These are phyloP conservation scores for Pyronema domesticum DNA, from an alignment of 495 filamentous ascomycete species.

Conservation along the genomic window DNA sequence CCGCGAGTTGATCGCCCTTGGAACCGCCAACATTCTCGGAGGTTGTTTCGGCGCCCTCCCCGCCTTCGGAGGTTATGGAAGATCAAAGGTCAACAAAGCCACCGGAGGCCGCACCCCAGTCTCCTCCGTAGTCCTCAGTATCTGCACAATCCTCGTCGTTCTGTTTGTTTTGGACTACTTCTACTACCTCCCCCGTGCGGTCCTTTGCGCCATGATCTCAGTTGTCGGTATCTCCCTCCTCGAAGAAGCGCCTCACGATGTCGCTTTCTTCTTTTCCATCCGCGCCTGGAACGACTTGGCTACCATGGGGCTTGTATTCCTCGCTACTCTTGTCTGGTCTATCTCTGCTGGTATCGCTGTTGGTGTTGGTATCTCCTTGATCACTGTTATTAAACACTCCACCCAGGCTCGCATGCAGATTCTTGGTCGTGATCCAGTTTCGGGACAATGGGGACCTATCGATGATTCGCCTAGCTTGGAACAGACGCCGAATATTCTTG, in stretches of 20 bases:
- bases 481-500: slow-evolving; percentile 38
- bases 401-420: slow-evolving; percentile 95
- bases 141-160: slow-evolving; percentile 65
- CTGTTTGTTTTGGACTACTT: slow-evolving; percentile 74
- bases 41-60: slow-evolving; percentile 80
- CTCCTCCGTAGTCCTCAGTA: slow-evolving; percentile 65
- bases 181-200: slow-evolving; percentile 61
- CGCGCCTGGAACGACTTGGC: slow-evolving; percentile 67
- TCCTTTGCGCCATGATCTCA: slow-evolving; percentile 83
- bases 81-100: slow-evolving; percentile 83
- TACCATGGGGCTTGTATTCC: slow-evolving; percentile 78
- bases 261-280: slow-evolving; percentile 74
- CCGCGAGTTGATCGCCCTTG: slow-evolving; percentile 82
- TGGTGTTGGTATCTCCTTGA: slow-evolving; percentile 69
- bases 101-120: slow-evolving; percentile 88
- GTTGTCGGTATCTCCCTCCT: slow-evolving; percentile 88
- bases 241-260: slow-evolving; percentile 84
- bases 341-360: slow-evolving; percentile 72
- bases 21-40: slow-evolving; percentile 76
- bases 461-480: slow-evolving; percentile 72
- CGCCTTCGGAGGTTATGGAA: slow-evolving; percentile 88
- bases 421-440: slow-evolving; percentile 55
- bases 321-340: slow-evolving; percentile 83
- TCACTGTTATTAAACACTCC: slow-evolving; percentile 74
- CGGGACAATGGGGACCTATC: slow-evolving; percentile 65